Conservation (phyloP, 805 yeast species). For the Pichia cephalocereana region DNA sequence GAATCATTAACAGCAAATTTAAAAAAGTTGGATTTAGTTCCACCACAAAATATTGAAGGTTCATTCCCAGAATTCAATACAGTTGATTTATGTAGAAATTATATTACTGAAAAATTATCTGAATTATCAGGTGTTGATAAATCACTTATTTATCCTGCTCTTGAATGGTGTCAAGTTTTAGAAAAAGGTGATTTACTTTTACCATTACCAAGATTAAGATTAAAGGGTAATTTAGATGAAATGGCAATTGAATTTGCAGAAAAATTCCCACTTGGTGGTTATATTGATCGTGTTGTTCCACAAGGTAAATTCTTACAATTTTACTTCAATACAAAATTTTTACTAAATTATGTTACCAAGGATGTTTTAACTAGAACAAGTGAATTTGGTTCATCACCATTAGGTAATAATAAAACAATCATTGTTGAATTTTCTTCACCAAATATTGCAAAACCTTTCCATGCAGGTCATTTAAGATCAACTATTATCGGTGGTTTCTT, state of each 20-base stretch:
- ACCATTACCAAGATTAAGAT: conserved; percentile 83
- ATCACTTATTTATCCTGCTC: conserved; percentile 64
- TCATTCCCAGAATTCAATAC: conserved; percentile 75
- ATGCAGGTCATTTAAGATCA: conserved; percentile 97
- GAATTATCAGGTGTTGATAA: conserved; percentile 64
- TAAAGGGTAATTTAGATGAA: conserved; percentile 76
- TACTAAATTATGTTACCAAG: conserved; percentile 60
- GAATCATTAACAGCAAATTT: conserved; percentile 18
- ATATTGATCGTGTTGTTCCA: conserved; percentile 60
- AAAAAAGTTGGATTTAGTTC: conserved; percentile 17
- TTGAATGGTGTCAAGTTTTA: conserved; percentile 77
- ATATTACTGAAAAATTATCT: conserved; percentile 71
- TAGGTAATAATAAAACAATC: conserved; percentile 64
- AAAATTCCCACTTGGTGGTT: conserved; percentile 65
- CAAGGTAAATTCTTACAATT: conserved; percentile 91
- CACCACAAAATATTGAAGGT: conserved; percentile 40
- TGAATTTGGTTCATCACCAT: conserved; percentile 64
- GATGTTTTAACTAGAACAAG: conserved; percentile 54
- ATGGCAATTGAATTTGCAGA: conserved; percentile 71
- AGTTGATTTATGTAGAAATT: conserved; percentile 82
- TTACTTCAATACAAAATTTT: conserved; percentile 58
- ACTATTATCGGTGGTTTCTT: conserved; percentile 97
- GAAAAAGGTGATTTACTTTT: conserved; percentile 91
- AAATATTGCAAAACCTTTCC: conserved; percentile 98
- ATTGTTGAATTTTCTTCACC: conserved; percentile 94